Evolutionary conservation across 306 rosid species (phyloP), one percentile per base, ranked within the genome.

Genomic region (Acacia melanoxylon): DNA sequence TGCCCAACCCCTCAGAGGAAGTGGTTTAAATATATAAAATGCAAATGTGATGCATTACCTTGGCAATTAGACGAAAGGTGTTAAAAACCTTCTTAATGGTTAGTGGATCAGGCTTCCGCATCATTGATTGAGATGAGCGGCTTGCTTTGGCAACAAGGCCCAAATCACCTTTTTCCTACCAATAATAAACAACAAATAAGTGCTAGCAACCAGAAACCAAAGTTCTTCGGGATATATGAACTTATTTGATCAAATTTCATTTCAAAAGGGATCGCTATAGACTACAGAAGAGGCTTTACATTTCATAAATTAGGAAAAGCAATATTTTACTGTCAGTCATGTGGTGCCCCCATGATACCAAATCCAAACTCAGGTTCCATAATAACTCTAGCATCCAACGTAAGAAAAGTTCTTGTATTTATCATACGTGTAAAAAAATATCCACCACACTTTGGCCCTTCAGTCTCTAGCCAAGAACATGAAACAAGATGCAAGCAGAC

Each of bases 121-220:
- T 91, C 97, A 86, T 93, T 40, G 91, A 72, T 78, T 95, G 99
- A 19, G 96, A 90, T 2, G 94, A 93, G 74, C 97, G 94, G 81
- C 97, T 85, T 19, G 86, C 90, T 56, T 91, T 86, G 14, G 99
- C 97, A 82, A 93, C 99, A 75, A 84, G 88, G 61, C 98, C 99
- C 83, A 95, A 84, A 80, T 95, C 98, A 79, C 99, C 97, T 78
- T 82, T 81, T 19, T 85, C 90, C 98, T 95, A 68, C 75, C 71
- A 83, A 78, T 46, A 54, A 56, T 15, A 81, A 74, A 70, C 22
- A 70, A 46, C 41, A 83, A 71, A 58, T 51, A 4, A 76, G 80
- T 24, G 58, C 29, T 19, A 16, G 19, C 72, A 44, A n/a, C 27
- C 20, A 62, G 61, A 67, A 31, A 78, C 10, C 73, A 22, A 17